These are phyloP conservation scores for Meredithiella fracta DNA, from an alignment of 2,329 filamentous ascomycete genomes.

Conservation along the genomic window DNA sequence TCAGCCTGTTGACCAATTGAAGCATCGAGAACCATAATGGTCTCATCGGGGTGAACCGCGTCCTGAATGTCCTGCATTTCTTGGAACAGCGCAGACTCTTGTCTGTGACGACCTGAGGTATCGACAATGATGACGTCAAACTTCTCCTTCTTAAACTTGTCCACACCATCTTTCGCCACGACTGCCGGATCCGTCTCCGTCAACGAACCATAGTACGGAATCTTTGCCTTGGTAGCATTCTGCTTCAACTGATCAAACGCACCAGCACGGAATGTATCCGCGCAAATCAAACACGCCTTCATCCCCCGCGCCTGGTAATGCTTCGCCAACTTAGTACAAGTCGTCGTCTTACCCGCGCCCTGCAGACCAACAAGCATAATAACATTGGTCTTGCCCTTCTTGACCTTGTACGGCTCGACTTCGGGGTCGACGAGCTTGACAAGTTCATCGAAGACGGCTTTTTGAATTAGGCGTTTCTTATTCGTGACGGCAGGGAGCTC, in stretches of 20 bases:
- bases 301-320: constrained; percentile 92
- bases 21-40: constrained; percentile 93
- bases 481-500: constrained; percentile 81
- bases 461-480: constrained; percentile 97
- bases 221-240: constrained; percentile 97
- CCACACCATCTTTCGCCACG: constrained; percentile 87
- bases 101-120: constrained; percentile 84
- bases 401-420: constrained; percentile 86
- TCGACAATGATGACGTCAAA: constrained; percentile 99
- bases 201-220: constrained; percentile 92
- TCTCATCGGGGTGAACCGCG: constrained; percentile 78
- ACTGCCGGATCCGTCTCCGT: constrained; percentile 92
- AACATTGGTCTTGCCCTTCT: constrained; percentile 89
- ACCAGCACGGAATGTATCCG: constrained; percentile 95
- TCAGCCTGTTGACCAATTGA: constrained; percentile 95
- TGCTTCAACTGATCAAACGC: constrained; percentile 98
- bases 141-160: constrained; percentile 96
- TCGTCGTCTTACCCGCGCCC: constrained; percentile 94
- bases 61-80: constrained; percentile 96
- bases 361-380: constrained; percentile 99
- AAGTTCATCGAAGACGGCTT: constrained; percentile 92
- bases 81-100: constrained; percentile 86
- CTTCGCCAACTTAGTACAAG: constrained; percentile 88
- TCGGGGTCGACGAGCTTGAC: constrained; percentile 92
- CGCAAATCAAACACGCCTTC: constrained; percentile 84